Percentiles rank a stretch among this genome's conserved stretches.
Conservation (phyloP, 257 asterid genomes). For the Solanum piurae region DNA sequence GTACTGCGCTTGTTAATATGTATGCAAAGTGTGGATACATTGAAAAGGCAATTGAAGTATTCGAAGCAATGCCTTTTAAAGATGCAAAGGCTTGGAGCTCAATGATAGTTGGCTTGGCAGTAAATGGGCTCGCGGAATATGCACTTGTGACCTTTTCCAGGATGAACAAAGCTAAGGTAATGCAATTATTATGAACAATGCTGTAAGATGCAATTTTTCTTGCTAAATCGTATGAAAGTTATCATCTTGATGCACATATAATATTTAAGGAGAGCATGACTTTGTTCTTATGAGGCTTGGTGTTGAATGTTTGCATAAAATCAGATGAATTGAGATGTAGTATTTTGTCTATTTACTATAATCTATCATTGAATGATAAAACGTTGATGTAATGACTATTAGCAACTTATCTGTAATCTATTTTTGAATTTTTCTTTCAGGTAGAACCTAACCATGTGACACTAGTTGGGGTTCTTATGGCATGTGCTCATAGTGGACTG, state of each 20-base stretch:
- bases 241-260: background rate
- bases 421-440: constrained; percentile 18
- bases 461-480: constrained; percentile 45
- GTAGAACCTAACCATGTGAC: constrained; percentile 58
- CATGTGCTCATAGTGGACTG: constrained; percentile 56
- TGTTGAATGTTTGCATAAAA: background rate
- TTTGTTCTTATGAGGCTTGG: background rate
- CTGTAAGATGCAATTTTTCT: background rate
- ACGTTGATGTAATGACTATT: background rate
- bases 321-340: background rate
- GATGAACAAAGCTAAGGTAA: constrained; percentile 25
- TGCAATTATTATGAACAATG: background rate
- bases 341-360: background rate
- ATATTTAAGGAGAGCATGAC: background rate
- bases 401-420: background rate
- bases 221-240: background rate
- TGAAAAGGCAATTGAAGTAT: constrained; percentile 52
- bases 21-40: constrained; percentile 69
- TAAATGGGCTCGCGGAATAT: constrained; percentile 45
- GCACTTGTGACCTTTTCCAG: constrained; percentile 40
- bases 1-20: constrained; percentile 65
- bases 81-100: constrained; percentile 82
- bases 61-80: constrained; percentile 49
- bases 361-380: background rate
- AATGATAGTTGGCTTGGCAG: constrained; percentile 60